These are phyloP conservation scores for Cladosporium oxysporum DNA, from an alignment of 2,329 filamentous ascomycete genomes.

Conservation along the genomic window DNA sequence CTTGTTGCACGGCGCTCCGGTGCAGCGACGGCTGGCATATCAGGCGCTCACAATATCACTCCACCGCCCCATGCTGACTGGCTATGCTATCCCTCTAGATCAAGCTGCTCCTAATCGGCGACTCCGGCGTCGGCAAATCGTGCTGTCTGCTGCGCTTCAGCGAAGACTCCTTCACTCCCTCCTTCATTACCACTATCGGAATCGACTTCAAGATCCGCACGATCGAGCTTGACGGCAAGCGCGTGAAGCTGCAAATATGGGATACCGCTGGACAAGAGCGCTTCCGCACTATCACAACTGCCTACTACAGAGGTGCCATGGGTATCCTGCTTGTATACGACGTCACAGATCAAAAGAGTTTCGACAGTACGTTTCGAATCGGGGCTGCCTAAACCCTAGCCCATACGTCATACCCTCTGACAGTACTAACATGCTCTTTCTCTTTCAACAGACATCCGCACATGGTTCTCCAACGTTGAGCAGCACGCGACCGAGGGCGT, in stretches of 20 bases:
- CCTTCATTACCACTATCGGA: constrained; percentile 98
- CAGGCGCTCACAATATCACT: constrained; percentile 1
- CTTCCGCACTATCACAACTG: constrained; percentile 97
- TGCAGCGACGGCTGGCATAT: background rate
- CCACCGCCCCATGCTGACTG: constrained; percentile 21
- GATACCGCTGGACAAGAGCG: constrained; percentile 97
- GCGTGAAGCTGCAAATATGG: constrained; percentile 99
- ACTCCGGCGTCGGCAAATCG: constrained; percentile 95
- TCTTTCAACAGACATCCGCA: constrained; percentile 77
- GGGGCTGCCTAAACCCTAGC: constrained; percentile 7
- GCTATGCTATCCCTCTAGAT: constrained; percentile 60
- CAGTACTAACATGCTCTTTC: constrained; percentile 1
- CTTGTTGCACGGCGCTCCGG: background rate
- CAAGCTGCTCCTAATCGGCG: constrained; percentile 94
- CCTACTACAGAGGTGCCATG: constrained; percentile 98
- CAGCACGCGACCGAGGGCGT: constrained; percentile 98
- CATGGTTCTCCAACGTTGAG: constrained; percentile 99
- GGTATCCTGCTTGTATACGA: constrained; percentile 97
- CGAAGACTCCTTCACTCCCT: constrained; percentile 95
- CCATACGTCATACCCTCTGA: background rate
- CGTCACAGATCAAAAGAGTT: constrained; percentile 93
- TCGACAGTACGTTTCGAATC: constrained; percentile 72
- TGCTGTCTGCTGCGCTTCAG: constrained; percentile 96
- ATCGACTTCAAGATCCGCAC: constrained; percentile 99
- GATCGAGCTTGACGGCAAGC: constrained; percentile 97